Evolutionary conservation across 2,329 filamentous ascomycete genomes (phyloP), one percentile per base, ranked within the genome.

Genomic region (Aureobasidium namibiae): DNA sequence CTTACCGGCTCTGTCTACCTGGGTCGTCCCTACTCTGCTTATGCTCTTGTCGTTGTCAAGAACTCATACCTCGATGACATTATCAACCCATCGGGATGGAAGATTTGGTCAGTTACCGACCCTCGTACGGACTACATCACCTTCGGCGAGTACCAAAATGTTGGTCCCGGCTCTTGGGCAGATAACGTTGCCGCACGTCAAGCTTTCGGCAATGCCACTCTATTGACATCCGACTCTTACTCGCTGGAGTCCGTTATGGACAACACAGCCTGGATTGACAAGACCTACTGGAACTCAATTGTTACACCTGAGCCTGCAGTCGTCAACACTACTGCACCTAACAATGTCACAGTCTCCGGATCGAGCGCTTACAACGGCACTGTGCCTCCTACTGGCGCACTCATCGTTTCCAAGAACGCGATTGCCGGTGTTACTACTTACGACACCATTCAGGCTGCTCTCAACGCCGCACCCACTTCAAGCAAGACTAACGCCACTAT

Each of bases 221-320:
- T 75, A 16, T 63, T 75, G 13, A 70, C 69, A 0, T 70, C 69
- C 9, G 73, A 75, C 39, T 67, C 67, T 38, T 73, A 72, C 61
- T 45, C 65, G 13, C 63, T 74, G 1, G 60, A 65, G 2, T 63
- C 64, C 21, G 68, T 72, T 0, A 73, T 74, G 70, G 70, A 70
- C 44, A 69, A 67, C 1, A 72, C 69, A 14, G 65, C 67, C 2
- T 74, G 72, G 72, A 74, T 74, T 34, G 72, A 74, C 59, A 67
- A 68, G 66, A 73, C 72, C 4, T 74, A 73, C 62, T 75, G 67
- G 67, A 66, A 69, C 56, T 68, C 68, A 0, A 74, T 75, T 18
- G 61, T 64, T 4, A 73, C 72, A 1, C 73, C 73, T 7, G 62
- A 63, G 29, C 69, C 67, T 16, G 60, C 64, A 5, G 57, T 62